These are phyloP conservation scores for Eucalyptus brandiana DNA, from an alignment of 345 rosid genomes.

Conservation along the genomic window DNA sequence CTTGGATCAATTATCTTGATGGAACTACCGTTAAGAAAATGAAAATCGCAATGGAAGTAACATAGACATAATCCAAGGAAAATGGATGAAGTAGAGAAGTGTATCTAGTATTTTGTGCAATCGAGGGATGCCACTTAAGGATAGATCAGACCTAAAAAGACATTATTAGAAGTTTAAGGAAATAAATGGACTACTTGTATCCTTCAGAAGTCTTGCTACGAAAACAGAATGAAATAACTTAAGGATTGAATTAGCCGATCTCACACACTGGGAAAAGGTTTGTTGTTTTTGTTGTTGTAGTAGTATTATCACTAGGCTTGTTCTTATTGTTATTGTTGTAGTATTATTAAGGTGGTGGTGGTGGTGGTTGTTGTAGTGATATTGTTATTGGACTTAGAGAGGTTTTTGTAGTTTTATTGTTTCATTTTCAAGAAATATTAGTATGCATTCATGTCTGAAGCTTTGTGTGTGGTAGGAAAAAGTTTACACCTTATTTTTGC, in stretches of 20 bases:
- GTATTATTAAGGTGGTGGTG: neutral
- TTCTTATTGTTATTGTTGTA: neutral
- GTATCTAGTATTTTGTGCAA: neutral
- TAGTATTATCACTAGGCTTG: neutral
- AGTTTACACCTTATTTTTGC: neutral
- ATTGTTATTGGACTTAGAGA: neutral
- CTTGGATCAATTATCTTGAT: neutral
- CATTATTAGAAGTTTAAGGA: neutral
- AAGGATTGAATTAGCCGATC: neutral
- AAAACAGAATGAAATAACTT: neutral
- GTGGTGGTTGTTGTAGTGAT: neutral
- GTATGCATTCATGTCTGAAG: neutral
- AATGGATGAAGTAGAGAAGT: neutral
- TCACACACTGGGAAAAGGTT: neutral
- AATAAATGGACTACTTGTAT: neutral
- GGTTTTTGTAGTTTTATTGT: neutral
- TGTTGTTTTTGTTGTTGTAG: neutral
- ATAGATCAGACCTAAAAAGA: neutral
- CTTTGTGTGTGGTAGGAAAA: neutral
- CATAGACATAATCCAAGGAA: neutral
- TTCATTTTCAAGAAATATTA: neutral
- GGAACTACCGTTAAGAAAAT: neutral
- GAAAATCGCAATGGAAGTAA: neutral
- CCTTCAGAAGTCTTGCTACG: neutral
- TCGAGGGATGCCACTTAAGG: neutral